phyloP scores from a whole-genome alignment of 495 filamentous ascomycete species.

The Diplogelasinospora grovesii region DNA sequence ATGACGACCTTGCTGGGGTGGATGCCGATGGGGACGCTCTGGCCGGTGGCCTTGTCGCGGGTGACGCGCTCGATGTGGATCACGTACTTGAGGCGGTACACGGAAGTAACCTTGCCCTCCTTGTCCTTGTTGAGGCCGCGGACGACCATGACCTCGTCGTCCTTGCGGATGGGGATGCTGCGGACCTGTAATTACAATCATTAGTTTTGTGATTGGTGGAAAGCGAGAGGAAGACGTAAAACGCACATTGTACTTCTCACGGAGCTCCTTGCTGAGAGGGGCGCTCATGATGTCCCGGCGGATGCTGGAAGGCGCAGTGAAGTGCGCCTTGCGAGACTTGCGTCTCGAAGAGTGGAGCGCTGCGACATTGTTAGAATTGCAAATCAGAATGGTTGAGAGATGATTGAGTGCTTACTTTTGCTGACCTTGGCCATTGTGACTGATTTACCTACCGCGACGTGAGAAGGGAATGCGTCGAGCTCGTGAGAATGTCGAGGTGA shows the following conservation, averaged over 20 bases:
- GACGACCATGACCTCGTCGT: constrained; percentile 87
- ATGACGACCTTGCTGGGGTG: constrained; percentile 90
- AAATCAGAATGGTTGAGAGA: no score
- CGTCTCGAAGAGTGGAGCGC: constrained; percentile 62
- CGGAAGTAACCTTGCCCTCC: constrained; percentile 88
- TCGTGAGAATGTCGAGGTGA: constrained; percentile 22
- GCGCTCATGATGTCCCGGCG: constrained; percentile 93
- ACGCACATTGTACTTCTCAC: constrained; percentile 89
- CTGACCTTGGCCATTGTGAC: constrained; percentile 32
- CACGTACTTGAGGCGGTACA: constrained; percentile 97
- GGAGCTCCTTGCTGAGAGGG: constrained; percentile 87
- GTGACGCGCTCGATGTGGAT: constrained; percentile 88
- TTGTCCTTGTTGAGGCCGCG: constrained; percentile 90
- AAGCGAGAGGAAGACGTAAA: constrained; percentile 6
- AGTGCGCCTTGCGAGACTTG: constrained; percentile 98
- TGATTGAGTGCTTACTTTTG: constrained; percentile 16
- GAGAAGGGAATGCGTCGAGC: constrained; percentile 20
- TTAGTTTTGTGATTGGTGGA: constrained; percentile 2
- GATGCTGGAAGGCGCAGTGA: constrained; percentile 81
- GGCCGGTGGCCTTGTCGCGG: constrained; percentile 91
- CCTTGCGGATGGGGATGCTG: constrained; percentile 94
- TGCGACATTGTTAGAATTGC: constrained; percentile 21
- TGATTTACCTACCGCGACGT: constrained; percentile 26
- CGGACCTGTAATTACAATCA: constrained; percentile 57
- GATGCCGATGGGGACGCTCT: constrained; percentile 81